phyloP scores from a whole-genome alignment of 2,329 filamentous ascomycete genomes.

The Beauveria sp. region DNA sequence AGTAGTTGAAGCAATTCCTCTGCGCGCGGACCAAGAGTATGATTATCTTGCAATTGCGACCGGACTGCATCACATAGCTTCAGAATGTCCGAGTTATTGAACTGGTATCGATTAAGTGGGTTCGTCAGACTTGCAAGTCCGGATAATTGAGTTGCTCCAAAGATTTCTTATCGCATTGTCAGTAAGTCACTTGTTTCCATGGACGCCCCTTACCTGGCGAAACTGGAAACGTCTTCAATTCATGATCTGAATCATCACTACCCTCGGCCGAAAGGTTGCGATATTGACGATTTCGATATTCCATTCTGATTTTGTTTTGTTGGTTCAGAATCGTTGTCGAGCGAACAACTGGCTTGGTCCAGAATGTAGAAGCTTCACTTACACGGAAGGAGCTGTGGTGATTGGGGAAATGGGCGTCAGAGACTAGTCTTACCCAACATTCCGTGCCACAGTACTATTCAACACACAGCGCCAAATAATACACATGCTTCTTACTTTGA shows the following conservation, averaged over 20 bases:
- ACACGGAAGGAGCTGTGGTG: neutral
- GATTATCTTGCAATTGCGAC: constrained; percentile 24
- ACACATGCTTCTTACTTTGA: too few species aligned
- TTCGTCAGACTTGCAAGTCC: constrained; percentile 4
- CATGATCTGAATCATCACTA: neutral
- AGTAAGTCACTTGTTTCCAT: neutral
- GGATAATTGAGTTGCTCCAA: neutral
- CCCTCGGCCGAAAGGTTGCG: neutral
- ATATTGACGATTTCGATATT: neutral
- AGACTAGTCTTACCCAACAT: too few species aligned
- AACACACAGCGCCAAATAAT: neutral
- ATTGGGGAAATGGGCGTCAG: neutral
- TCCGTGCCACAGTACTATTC: neutral
- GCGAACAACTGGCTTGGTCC: neutral
- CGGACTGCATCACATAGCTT: constrained; percentile 36
- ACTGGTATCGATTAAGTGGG: constrained; percentile 5
- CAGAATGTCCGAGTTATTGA: constrained; percentile 19
- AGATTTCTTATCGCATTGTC: neutral
- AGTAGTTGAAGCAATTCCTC: constrained; percentile 33
- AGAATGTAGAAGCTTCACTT: neutral
- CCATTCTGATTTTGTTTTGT: neutral
- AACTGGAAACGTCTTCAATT: neutral
- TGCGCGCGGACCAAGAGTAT: constrained; percentile 24
- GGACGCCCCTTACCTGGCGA: neutral
- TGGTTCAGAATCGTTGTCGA: accelerated